These are phyloP conservation scores for Neonothopanus nambi DNA, from an alignment of 1,284 basidiomycete species.

Conservation along the genomic window DNA sequence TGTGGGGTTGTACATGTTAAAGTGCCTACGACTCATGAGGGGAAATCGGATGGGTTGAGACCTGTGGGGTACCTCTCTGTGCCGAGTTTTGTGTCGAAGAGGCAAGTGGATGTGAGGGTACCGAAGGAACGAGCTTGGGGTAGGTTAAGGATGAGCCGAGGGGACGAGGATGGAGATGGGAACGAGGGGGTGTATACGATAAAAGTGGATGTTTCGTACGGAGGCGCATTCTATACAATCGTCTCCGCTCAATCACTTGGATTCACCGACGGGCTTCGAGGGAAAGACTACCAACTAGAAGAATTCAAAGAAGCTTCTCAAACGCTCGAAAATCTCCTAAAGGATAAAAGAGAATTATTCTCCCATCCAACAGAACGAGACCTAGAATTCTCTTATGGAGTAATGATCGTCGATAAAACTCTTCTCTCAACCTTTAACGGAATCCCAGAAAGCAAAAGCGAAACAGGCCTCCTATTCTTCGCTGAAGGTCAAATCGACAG, in stretches of 20 bases:
- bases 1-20: conserved; percentile 38
- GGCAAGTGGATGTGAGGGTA: conserved; percentile 29
- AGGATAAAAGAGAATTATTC: conserved; percentile 24
- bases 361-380: conserved; percentile 34
- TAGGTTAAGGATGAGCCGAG: conserved; percentile 17
- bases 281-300: conserved; percentile 18
- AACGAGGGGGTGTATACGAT: background rate
- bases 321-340: conserved; percentile 26
- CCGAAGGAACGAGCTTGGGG: conserved; percentile 30
- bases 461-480: conserved; percentile 40
- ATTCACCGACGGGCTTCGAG: conserved; percentile 26
- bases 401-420: conserved; percentile 35
- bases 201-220: conserved; percentile 39
- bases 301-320: conserved; percentile 33
- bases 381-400: conserved; percentile 38
- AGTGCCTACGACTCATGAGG: conserved; percentile 30
- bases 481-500: conserved; percentile 44
- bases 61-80: conserved; percentile 38
- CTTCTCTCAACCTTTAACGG: too few relatives aligned
- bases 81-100: conserved; percentile 33
- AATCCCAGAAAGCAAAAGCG: conserved; percentile 17
- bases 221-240: conserved; percentile 45
- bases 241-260: conserved; percentile 36
- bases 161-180: too few relatives aligned
- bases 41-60: conserved; percentile 28